Evolutionary conservation across 768 basidiomycete species (phyloP).

Genomic region (Leccinum truebloodii): DNA sequence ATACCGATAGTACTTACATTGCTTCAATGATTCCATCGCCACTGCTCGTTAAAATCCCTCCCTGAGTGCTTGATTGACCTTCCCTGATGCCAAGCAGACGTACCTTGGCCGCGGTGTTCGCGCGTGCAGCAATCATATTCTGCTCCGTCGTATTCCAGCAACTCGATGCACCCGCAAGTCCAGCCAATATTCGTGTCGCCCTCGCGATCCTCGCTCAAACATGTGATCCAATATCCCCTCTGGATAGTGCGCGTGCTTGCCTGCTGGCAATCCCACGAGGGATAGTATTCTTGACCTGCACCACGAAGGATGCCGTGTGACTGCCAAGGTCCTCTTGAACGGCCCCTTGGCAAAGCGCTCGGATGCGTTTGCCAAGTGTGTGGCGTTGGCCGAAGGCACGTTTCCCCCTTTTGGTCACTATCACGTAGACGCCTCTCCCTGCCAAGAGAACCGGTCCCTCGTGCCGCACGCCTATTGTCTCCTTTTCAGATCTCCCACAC

Average conservation of each 20-base stretch:
- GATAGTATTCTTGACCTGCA: constrained; percentile 53
- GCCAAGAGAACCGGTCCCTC: constrained; percentile 53
- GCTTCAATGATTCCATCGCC: constrained; percentile 33
- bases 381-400: constrained; percentile 46
- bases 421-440: constrained; percentile 59
- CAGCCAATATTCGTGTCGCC: constrained; percentile 44
- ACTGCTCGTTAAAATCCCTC: constrained; percentile 21
- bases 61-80: not conserved
- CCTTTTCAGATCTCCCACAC: not conserved
- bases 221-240: constrained; percentile 47
- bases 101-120: constrained; percentile 53
- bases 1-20: not conserved
- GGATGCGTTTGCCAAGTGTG: constrained; percentile 64
- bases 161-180: constrained; percentile 49
- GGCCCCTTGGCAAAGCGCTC: constrained; percentile 41
- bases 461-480: constrained; percentile 46
- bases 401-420: constrained; percentile 49
- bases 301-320: constrained; percentile 49
- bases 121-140: constrained; percentile 48
- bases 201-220: constrained; percentile 44
- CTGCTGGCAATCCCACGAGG: constrained; percentile 24
- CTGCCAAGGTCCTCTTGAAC: constrained; percentile 61
- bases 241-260: constrained; percentile 46
- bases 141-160: constrained; percentile 56
- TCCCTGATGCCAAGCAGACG: constrained; percentile 14